Evolutionary conservation across 2,329 filamentous ascomycete genomes (phyloP).

Genomic region (Ascochyta koolunga): DNA sequence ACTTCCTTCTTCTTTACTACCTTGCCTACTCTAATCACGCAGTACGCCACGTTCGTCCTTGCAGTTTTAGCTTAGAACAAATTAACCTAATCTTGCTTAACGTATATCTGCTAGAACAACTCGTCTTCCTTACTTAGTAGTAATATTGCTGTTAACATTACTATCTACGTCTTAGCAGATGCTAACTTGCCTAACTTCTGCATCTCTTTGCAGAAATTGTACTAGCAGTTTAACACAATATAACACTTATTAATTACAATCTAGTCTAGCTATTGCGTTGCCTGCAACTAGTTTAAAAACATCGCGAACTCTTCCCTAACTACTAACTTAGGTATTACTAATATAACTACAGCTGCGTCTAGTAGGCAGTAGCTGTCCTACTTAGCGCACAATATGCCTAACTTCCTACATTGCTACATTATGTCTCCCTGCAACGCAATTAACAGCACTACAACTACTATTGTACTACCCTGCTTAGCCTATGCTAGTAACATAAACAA

Average conservation of each 20-base stretch:
- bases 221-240: conserved; percentile 25
- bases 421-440: conserved; percentile 29
- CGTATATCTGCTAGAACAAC: conserved; percentile 17
- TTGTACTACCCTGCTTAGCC: conserved; percentile 18
- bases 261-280: conserved; percentile 21
- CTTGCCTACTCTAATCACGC: neutral
- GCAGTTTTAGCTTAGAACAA: conserved; percentile 12
- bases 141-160: conserved; percentile 29
- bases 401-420: conserved; percentile 16
- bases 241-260: conserved; percentile 29
- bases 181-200: conserved; percentile 22
- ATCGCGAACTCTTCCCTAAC: conserved; percentile 26
- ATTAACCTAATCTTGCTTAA: conserved; percentile 13
- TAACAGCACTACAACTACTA: conserved; percentile 31
- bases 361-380: conserved; percentile 23
- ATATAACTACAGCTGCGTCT: conserved; percentile 23
- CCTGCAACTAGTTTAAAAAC: conserved; percentile 25
- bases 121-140: conserved; percentile 23
- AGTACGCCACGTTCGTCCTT: conserved; percentile 13
- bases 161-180: conserved; percentile 25
- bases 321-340: conserved; percentile 32
- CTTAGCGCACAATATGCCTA: conserved; percentile 7
- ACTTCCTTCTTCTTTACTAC: conserved; percentile 4
- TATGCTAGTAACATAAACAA: conserved; percentile 37
- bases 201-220: conserved; percentile 20